phyloP scores from a whole-genome alignment of 768 basidiomycete genomes.

The Pulveroboletus sp. region DNA sequence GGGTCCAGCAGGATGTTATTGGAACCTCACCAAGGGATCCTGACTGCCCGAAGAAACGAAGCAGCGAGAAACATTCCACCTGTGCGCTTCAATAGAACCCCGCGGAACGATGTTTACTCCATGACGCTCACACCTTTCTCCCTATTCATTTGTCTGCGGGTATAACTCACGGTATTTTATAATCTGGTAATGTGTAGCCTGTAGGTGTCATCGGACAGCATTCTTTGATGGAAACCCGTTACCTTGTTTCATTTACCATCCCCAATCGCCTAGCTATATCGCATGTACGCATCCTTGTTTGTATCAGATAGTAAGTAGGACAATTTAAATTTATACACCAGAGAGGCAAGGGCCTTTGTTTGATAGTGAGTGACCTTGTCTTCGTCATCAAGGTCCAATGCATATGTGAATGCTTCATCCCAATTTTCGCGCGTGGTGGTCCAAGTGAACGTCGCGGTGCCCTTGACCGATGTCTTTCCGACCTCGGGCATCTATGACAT shows the following conservation, averaged over 20 bases:
- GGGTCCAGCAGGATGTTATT: slow-evolving; percentile 6
- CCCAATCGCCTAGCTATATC: not conserved
- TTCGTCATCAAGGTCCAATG: slow-evolving; percentile 55
- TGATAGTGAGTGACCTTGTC: slow-evolving; percentile 51
- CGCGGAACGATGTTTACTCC: not conserved
- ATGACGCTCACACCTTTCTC: not conserved
- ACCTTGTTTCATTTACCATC: not conserved
- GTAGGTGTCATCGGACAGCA: slow-evolving; percentile 7
- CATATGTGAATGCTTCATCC: slow-evolving; percentile 58
- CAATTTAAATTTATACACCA: too few species aligned
- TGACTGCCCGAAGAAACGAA: slow-evolving; percentile 27
- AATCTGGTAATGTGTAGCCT: slow-evolving; percentile 18
- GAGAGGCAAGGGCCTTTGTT: not conserved
- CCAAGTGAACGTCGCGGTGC: slow-evolving; percentile 55
- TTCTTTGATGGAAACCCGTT: not conserved
- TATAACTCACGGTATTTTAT: slow-evolving; percentile 15
- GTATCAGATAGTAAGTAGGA: slow-evolving; percentile 12
- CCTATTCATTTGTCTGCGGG: not conserved
- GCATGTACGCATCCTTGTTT: slow-evolving; percentile 1
- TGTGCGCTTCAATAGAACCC: slow-evolving; percentile 25
- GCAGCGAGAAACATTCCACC: slow-evolving; percentile 21
- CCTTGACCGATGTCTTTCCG: slow-evolving; percentile 51
- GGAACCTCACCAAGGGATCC: slow-evolving; percentile 9
- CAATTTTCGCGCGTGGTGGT: slow-evolving; percentile 46
- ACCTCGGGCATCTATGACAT: slow-evolving; percentile 46